Base-by-base conservation (phyloP, 768 basidiomycete species). In the Mycena amicta region DNA sequence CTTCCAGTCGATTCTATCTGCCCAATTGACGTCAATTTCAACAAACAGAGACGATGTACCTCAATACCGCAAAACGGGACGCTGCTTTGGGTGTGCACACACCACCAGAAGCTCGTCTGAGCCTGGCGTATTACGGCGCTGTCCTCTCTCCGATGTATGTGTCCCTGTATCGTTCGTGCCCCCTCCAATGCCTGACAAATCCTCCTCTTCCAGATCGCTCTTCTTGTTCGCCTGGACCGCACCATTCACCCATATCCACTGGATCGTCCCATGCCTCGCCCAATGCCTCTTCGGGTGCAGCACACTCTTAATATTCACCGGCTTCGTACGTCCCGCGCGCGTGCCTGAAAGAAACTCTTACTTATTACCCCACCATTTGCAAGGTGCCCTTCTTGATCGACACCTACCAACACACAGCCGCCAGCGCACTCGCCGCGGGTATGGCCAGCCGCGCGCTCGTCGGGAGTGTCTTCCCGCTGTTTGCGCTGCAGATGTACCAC, bases 161-260 rank as follows among this genome's bases (percentile, higher is more conserved):
- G 5, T 13, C 27, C 20, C 37, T 25, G 8, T 53, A 30, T 18
- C 30, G 31, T 4, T 2, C 18, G 3, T 37, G 20, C n/a, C n/a
- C n/a, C n/a, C n/a, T n/a, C n/a, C n/a, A n/a, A n/a, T n/a, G n/a
- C 22, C 22, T n/a, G 18, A 4, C 53, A 55, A 4, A 52, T 1
- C n/a, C 5, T 23, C 5, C 52, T 2, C 26, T 13, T 4, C 4
- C 50, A 63, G 61, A 55, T 63, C 62, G 16, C 62, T 63, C 2
- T 59, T 63, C 50, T 25, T 63, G 8, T 63, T 63, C n/a, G 57
- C 62, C 3, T 63, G 62, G 62, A 63, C 62, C 3, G 62, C 62
- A 2, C 62, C 62, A 4, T 63, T 56, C 30, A 18, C 20, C 0
- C 23, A 29, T 0, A 53, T 63, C 5, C 62, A 63, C 29, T 63